Percentiles rank a stretch among this genome's conserved stretches.
Evolutionary conservation across 2,329 filamentous ascomycete species (phyloP).

Genomic region (Fusarium tricinctum): DNA sequence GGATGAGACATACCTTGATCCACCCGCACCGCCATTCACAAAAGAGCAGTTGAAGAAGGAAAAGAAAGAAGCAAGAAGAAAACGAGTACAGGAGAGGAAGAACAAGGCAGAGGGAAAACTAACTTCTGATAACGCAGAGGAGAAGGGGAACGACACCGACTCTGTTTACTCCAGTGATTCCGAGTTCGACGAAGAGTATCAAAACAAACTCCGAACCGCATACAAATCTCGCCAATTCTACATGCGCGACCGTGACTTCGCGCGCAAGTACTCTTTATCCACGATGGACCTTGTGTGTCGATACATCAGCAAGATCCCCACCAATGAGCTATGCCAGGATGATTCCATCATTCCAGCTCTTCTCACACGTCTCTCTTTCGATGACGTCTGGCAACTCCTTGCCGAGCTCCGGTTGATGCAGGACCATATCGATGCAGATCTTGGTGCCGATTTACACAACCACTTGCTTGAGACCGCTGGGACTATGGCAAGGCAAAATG

Average conservation of each 20-base stretch:
- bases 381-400: slow-evolving; percentile 49
- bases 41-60: slow-evolving; percentile 11
- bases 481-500: slow-evolving; percentile 36
- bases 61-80: slow-evolving; percentile 31
- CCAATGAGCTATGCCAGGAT: slow-evolving; percentile 20
- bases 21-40: slow-evolving; percentile 36
- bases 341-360: slow-evolving; percentile 27
- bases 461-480: slow-evolving; percentile 48
- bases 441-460: slow-evolving; percentile 41
- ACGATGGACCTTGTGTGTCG: slow-evolving; percentile 45
- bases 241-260: slow-evolving; percentile 47
- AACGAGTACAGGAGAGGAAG: slow-evolving; percentile 16
- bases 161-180: slow-evolving; percentile 21
- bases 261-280: slow-evolving; percentile 46
- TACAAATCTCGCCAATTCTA: slow-evolving; percentile 37
- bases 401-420: slow-evolving; percentile 47
- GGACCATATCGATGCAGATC: slow-evolving; percentile 46
- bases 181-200: slow-evolving; percentile 22
- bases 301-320: slow-evolving; percentile 36
- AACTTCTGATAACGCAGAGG: slow-evolving; percentile 8
- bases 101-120: neutral
- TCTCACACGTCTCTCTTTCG: slow-evolving; percentile 39
- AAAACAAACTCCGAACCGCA: neutral
- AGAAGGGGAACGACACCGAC: slow-evolving; percentile 18
- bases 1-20: slow-evolving; percentile 48